These are phyloP conservation scores for Aspergillus persii DNA, from an alignment of 2,329 filamentous ascomycete species.

Conservation along the genomic window DNA sequence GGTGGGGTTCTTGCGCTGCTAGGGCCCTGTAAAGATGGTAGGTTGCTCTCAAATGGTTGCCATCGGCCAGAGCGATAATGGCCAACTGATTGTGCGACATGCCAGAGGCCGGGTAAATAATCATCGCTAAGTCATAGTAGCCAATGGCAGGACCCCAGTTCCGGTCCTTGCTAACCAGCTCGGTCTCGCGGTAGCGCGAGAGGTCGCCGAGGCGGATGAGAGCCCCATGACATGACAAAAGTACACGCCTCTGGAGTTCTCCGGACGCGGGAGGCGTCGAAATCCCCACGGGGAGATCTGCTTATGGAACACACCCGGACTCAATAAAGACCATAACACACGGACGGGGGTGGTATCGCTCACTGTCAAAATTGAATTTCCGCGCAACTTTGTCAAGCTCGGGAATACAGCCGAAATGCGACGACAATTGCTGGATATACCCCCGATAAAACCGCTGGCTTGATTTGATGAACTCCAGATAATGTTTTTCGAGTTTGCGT, in stretches of 20 bases:
- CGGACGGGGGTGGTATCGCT: conserved; percentile 19
- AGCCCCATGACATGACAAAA: conserved; percentile 75
- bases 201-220: conserved; percentile 87
- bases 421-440: conserved; percentile 74
- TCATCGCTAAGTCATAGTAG: conserved; percentile 79
- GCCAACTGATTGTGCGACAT: conserved; percentile 87
- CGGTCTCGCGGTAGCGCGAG: conserved; percentile 75
- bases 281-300: conserved; percentile 45
- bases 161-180: conserved; percentile 68
- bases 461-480: conserved; percentile 79
- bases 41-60: conserved; percentile 77
- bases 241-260: conserved; percentile 58
- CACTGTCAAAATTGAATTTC: conserved; percentile 50
- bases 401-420: conserved; percentile 55
- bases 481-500: conserved; percentile 78
- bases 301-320: conserved; percentile 14
- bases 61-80: conserved; percentile 73
- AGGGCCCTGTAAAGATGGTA: conserved; percentile 88
- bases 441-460: conserved; percentile 85
- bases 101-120: conserved; percentile 75
- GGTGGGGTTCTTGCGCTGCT: conserved; percentile 70
- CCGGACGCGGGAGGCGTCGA: conserved; percentile 45
- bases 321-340: conserved; percentile 9
- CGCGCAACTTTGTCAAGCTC: conserved; percentile 58
- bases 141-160: conserved; percentile 77